phyloP scores from a whole-genome alignment of 768 basidiomycete species.

The Suillus bovinus region DNA sequence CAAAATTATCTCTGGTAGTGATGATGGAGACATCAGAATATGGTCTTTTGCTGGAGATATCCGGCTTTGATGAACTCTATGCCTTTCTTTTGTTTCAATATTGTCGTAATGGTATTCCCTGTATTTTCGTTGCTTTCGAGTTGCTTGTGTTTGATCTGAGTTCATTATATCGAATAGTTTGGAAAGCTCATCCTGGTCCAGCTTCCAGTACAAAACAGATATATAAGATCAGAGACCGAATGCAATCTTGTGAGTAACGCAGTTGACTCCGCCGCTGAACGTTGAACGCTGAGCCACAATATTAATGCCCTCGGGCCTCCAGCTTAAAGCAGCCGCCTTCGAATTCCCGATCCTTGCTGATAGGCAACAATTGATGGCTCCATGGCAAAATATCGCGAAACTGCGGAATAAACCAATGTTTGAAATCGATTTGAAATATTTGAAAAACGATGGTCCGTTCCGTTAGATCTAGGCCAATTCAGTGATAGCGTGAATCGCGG shows the following conservation, averaged over 20 bases:
- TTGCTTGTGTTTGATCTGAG: background rate
- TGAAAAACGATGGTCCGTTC: background rate
- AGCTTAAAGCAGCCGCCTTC: background rate
- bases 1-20: constrained; percentile 95
- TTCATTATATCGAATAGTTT: background rate
- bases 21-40: constrained; percentile 84
- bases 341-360: background rate
- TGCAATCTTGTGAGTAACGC: constrained; percentile 51
- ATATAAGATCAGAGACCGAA: constrained; percentile 47
- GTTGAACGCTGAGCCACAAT: no score
- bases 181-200: background rate
- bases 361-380: background rate
- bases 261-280: no score
- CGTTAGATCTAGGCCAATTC: background rate
- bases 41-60: constrained; percentile 64
- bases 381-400: background rate
- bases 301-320: no score
- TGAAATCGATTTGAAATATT: background rate
- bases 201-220: background rate
- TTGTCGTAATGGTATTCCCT: background rate
- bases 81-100: background rate
- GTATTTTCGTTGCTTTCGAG: background rate
- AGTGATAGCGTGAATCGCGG: no score
- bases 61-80: background rate
- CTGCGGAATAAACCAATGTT: background rate